Evolutionary conservation across 352 stramenopile genomes (phyloP), one percentile per base, ranked within the genome.

Genomic region (Albugo candida): DNA sequence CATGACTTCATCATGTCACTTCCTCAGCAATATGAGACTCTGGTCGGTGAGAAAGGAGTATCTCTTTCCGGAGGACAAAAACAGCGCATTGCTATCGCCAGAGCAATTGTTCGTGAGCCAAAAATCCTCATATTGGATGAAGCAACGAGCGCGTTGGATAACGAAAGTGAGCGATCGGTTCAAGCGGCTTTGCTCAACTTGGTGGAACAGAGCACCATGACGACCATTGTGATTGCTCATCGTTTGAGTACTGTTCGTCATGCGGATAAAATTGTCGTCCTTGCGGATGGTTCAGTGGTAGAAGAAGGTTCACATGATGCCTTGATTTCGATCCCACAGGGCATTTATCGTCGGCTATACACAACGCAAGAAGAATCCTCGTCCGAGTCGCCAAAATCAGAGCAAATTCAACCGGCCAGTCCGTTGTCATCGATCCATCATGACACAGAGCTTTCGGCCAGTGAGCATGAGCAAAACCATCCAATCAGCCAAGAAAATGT

Each of bases 161-260:
- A 60, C 10, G 76, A 86, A 41, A 73, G 61, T 34, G 79, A 92
- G 51, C 60, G 60, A 2, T 54, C 66, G 2, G 71, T 95, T 0
- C 76, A 94, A 60, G 49, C 55, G 19, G 67, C 65, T 4, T 36
- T 75, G 3, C 59, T 76, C 27, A 63, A 61, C 5, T 56, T 75
- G 38, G 59, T 79, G 3, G 44, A 56, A 11, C 50, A 55, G 13
- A 61, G 57, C n/a, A 53, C 52, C 1, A 55, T 61, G 27, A 68
- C 64, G 36, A 74, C 58, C 18, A 44, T 70, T 17, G 60, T 74
- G 19, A 52, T 66, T 14, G 59, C 64, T 11, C 64, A 74, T 42
- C 64, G 61, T 3, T 51, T 60, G 5, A 85, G 65, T 0, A 96
- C 83, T 0, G 83, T 96, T 38, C 64, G 65, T 10, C 88, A 96